These are phyloP conservation scores for Aegilops speltoides DNA, from an alignment of 176 grass and related monocot genomes.

Conservation along the genomic window DNA sequence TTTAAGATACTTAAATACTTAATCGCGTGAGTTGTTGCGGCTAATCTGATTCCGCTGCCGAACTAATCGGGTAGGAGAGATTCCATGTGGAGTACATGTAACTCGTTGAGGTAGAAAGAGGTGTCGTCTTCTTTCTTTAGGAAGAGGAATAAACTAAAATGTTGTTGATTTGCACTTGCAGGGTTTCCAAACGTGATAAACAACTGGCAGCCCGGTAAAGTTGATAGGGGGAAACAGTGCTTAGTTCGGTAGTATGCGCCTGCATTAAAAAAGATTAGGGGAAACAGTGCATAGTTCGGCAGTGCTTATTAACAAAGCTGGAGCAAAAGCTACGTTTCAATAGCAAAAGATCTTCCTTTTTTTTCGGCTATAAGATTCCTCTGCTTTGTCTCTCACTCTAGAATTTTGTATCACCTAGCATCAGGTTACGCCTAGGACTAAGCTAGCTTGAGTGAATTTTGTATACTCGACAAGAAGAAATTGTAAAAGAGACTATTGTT, in stretches of 20 bases:
- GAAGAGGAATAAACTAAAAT: background rate
- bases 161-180: background rate
- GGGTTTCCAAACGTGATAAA: background rate
- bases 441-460: too few relatives aligned
- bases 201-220: background rate
- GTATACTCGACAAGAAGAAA: too few relatives aligned
- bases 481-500: too few relatives aligned
- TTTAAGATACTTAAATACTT: background rate
- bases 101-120: background rate
- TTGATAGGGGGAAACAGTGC: background rate
- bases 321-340: too few relatives aligned
- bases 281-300: background rate
- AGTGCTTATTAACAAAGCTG: background rate
- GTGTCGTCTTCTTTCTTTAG: background rate
- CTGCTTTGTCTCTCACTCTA: too few relatives aligned
- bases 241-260: background rate
- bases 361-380: background rate
- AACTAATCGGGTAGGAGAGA: background rate
- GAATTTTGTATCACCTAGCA: too few relatives aligned
- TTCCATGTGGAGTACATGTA: background rate
- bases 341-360: background rate
- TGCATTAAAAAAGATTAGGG: background rate
- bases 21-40: background rate
- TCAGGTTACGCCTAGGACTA: too few relatives aligned
- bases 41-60: slow-evolving; percentile 5